Evolutionary conservation across 2,329 filamentous ascomycete species (phyloP), one percentile per base, ranked within the genome.

Genomic region (Neophaeococcomyces mojaviensis): DNA sequence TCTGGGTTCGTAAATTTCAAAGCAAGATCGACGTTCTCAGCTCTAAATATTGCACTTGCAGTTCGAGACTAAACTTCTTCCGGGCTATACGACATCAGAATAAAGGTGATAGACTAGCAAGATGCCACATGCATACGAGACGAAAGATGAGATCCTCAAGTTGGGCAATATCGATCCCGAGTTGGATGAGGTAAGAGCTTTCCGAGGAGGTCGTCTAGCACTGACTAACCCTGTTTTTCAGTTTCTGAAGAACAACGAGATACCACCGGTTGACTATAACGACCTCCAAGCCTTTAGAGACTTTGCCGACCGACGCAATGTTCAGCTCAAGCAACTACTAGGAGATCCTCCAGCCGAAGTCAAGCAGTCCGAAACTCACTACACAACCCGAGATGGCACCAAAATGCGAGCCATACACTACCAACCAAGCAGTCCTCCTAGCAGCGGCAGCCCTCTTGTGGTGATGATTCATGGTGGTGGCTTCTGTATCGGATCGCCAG

Each of bases 161-260:
- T 49, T 62, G 10, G 58, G 54, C 20, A 45, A 56, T 35, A 57
- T 61, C 20, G 58, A 62, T 39, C 57, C 56, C n/a, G 59, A 61
- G 35, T 47, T 62, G 16, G 55, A 57, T 37, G 53, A 54, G 46
- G 58, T 58, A 51, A 53, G 60, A 44, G 55, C 1, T 26, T 56
- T 19, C 33, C 15, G 6, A 9, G 13, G n/a, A 15, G 16, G 33
- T 9, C n/a, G 3, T 22, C 24, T 18, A 24, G 15, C 3, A 8
- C 7, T n/a, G 4, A 18, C 42, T 30, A n/a, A 42, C 18, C 22
- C 8, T 20, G 5, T 2, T 44, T 13, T 41, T n/a, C 34, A 56
- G 54, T 51, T 53, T 33, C 46, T 57, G 2, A 49, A 49, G 22
- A 49, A 49, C 18, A 50, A 48, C 43, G 52, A 56, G 30, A 24